These are phyloP conservation scores for Rhynchospora pubera DNA, from an alignment of 176 grass and related monocot genomes.

Conservation along the genomic window DNA sequence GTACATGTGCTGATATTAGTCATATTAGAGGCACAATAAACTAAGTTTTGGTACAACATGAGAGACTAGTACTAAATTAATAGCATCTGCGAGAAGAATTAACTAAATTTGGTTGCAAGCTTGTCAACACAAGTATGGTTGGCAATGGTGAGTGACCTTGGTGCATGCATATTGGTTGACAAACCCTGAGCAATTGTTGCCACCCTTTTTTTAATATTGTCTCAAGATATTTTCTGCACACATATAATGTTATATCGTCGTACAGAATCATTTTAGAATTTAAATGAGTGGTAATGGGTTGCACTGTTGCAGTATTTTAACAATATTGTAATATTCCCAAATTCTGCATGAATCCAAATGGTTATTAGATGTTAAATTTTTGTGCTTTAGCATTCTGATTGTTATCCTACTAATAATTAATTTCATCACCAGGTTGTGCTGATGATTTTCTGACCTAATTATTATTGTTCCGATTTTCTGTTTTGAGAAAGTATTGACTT, in stretches of 20 bases:
- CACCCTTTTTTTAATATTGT: too few species aligned
- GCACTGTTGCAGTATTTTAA: neutral
- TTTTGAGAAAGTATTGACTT: neutral
- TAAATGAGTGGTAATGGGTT: neutral
- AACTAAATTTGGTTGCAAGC: too few species aligned
- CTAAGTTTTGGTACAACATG: neutral
- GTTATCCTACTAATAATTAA: neutral
- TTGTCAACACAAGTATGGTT: too few species aligned
- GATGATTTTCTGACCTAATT: neutral
- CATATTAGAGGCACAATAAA: neutral
- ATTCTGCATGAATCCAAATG: neutral
- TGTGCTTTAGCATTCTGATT: neutral
- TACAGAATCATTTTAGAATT: neutral
- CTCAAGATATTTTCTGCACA: too few species aligned
- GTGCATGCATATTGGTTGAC: too few species aligned
- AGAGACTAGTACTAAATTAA: too few species aligned
- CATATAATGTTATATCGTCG: too few species aligned
- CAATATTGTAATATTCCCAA: neutral
- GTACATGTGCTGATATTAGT: neutral
- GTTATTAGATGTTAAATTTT: neutral
- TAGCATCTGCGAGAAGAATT: too few species aligned
- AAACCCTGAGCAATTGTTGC: too few species aligned
- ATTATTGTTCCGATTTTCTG: neutral
- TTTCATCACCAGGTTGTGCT: too few species aligned
- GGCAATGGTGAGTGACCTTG: too few species aligned